These are phyloP conservation scores for Colletotrichum magnum DNA, from an alignment of 2,329 filamentous ascomycete species.

Conservation along the genomic window DNA sequence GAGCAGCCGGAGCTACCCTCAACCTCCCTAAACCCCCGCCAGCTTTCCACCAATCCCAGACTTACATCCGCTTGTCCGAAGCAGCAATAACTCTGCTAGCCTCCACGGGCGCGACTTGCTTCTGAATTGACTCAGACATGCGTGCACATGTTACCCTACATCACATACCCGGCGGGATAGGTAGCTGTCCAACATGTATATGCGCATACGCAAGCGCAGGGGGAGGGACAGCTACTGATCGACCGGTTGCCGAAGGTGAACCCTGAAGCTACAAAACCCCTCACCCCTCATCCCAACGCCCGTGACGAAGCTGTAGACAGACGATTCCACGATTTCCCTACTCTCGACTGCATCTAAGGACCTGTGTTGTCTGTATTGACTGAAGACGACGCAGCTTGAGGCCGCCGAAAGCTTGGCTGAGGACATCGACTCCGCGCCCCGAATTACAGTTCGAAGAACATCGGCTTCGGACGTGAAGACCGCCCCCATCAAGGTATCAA, in stretches of 20 bases:
- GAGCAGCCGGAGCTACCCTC: background rate
- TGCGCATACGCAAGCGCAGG: background rate
- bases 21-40: conserved; percentile 21
- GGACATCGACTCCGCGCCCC: no score
- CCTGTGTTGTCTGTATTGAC: background rate
- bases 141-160: background rate
- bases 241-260: conserved; percentile 18
- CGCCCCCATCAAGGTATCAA: conserved; percentile 3
- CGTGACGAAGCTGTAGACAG: background rate
- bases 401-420: background rate
- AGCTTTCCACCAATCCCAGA: conserved; percentile 34
- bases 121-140: conserved; percentile 31
- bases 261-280: conserved; percentile 38
- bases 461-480: background rate
- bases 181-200: background rate
- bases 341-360: background rate
- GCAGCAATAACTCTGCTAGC: background rate
- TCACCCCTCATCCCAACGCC: conserved; percentile 22
- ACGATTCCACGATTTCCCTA: background rate
- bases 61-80: conserved; percentile 31
- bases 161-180: conserved; percentile 5
- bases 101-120: background rate
- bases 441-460: background rate
- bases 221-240: conserved; percentile 11
- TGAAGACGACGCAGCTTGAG: background rate